phyloP scores from a whole-genome alignment of 2,329 filamentous ascomycete species.

The Dissoconium aciculare region DNA sequence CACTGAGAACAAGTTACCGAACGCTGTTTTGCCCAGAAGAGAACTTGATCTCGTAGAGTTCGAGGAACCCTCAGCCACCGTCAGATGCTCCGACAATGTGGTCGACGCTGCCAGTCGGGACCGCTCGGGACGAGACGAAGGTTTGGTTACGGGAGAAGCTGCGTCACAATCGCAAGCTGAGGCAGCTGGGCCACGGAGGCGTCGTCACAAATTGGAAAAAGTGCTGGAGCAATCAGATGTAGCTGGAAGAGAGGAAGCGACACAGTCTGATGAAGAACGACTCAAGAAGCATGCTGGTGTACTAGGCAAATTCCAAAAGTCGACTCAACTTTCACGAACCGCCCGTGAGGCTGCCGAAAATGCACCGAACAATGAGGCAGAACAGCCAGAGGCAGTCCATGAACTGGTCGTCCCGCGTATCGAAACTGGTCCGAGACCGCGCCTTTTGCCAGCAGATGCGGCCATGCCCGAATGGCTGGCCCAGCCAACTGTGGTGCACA shows the following conservation, averaged over 20 bases:
- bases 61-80: neutral
- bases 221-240: slow-evolving; percentile 10
- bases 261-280: slow-evolving; percentile 16
- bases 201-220: slow-evolving; percentile 30
- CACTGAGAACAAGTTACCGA: slow-evolving; percentile 42
- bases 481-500: slow-evolving; percentile 53
- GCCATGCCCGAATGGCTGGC: slow-evolving; percentile 71
- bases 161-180: slow-evolving; percentile 1
- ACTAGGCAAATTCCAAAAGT: slow-evolving; percentile 32
- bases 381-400: slow-evolving; percentile 35
- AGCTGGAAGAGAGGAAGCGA: slow-evolving; percentile 22
- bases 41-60: slow-evolving; percentile 1
- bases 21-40: slow-evolving; percentile 32
- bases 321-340: slow-evolving; percentile 40
- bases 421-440: neutral
- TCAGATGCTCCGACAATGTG: neutral
- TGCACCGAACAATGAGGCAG: neutral
- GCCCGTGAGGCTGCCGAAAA: slow-evolving; percentile 40
- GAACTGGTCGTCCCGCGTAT: neutral
- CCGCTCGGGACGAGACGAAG: no score
- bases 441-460: slow-evolving; percentile 45
- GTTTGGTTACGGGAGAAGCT: neutral
- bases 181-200: slow-evolving; percentile 30
- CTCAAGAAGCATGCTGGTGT: slow-evolving; percentile 23
- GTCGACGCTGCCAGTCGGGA: neutral